Percentiles rank a stretch among this genome's conserved stretches.
Evolutionary conservation across 2,329 filamentous ascomycete genomes (phyloP).

Genomic region (Cladosporium phlei): DNA sequence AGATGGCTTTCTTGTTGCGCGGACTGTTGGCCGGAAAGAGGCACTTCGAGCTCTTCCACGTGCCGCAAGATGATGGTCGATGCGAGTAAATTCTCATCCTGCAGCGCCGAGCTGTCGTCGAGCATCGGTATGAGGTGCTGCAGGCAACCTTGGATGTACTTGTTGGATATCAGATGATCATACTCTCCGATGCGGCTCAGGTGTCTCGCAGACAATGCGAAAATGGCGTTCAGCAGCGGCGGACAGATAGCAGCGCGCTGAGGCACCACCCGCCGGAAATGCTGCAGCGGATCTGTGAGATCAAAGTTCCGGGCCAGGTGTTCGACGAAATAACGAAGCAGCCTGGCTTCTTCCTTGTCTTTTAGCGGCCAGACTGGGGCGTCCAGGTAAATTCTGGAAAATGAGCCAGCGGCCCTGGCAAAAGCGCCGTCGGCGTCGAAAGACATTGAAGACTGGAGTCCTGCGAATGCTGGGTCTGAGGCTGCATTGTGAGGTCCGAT

Average conservation of each 20-base stretch:
- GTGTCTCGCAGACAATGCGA: conserved; percentile 53
- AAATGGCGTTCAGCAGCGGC: conserved; percentile 53
- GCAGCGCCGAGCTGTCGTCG: conserved; percentile 36
- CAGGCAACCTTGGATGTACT: conserved; percentile 53
- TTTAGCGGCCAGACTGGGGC: conserved; percentile 28
- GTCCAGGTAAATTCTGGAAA: conserved; percentile 28
- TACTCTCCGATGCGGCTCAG: conserved; percentile 47
- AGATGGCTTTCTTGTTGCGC: conserved; percentile 26
- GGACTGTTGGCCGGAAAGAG: conserved; percentile 22
- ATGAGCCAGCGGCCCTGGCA: conserved; percentile 16
- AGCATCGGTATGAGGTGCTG: conserved; percentile 47
- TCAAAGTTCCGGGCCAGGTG: conserved; percentile 29
- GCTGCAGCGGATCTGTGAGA: conserved; percentile 33
- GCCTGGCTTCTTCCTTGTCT: conserved; percentile 27
- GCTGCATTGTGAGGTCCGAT: conserved; percentile 12
- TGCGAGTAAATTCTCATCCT: conserved; percentile 51
- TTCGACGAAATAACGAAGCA: conserved; percentile 32
- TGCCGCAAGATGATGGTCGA: conserved; percentile 55
- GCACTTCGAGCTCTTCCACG: conserved; percentile 52
- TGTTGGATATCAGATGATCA: conserved; percentile 47
- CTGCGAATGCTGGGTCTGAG: conserved; percentile 14
- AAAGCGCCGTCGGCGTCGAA: conserved; percentile 8
- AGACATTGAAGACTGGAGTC: conserved; percentile 20
- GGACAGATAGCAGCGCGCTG: conserved; percentile 48
- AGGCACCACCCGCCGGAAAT: conserved; percentile 53